A percentile compares a stretch with the other conserved stretches of the same genome.
These are phyloP conservation scores for Salix viminalis DNA, from an alignment of 345 rosid genomes.

Conservation along the genomic window DNA sequence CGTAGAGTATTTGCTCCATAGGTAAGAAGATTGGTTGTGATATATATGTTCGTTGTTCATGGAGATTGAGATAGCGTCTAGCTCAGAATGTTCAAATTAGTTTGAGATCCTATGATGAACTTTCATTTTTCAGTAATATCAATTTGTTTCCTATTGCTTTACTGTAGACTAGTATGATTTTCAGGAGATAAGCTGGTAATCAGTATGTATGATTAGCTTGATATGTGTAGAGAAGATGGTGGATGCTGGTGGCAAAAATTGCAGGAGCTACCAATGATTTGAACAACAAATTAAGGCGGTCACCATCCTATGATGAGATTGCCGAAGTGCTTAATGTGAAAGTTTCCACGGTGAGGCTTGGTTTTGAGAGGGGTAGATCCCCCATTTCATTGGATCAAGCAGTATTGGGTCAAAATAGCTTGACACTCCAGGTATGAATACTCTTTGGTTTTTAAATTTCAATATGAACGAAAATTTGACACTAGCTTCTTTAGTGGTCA, in stretches of 20 bases:
- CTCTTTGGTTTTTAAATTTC: background rate
- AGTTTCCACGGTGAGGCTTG: conserved; percentile 44
- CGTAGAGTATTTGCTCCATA: too few species aligned
- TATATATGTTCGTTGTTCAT: too few species aligned
- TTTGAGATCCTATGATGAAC: background rate
- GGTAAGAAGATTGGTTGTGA: too few species aligned
- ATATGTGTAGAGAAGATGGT: conserved; percentile 50
- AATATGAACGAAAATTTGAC: background rate
- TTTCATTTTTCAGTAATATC: background rate
- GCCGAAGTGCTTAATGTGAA: conserved; percentile 41
- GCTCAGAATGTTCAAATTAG: background rate
- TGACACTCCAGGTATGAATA: conserved; percentile 42
- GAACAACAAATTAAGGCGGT: conserved; percentile 29
- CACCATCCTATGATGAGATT: conserved; percentile 44
- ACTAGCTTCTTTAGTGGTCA: too few species aligned
- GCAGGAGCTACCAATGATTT: conserved; percentile 40
- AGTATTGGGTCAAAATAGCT: conserved; percentile 29
- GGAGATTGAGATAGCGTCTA: background rate
- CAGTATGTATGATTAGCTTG: conserved; percentile 50
- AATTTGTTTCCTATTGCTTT: background rate
- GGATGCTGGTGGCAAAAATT: conserved; percentile 40
- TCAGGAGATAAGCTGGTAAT: conserved; percentile 36
- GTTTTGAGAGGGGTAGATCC: conserved; percentile 30
- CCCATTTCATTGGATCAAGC: conserved; percentile 44
- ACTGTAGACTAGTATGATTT: background rate